These are phyloP conservation scores for Sedum album DNA, from an alignment of 164 flowering plant species.

Conservation along the genomic window DNA sequence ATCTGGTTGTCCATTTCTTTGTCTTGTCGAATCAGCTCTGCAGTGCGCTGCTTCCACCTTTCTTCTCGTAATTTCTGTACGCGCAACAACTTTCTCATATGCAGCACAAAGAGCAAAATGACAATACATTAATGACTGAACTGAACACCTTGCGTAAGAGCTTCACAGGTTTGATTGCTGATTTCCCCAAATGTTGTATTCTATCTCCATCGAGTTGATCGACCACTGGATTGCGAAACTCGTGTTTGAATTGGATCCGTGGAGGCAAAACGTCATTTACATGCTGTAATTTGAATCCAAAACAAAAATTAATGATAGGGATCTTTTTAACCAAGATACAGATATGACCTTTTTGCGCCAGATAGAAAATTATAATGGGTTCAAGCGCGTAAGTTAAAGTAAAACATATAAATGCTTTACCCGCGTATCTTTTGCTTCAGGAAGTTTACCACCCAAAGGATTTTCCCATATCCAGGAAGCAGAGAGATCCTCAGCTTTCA, in stretches of 20 bases:
- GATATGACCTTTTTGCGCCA: background rate
- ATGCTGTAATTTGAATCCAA: background rate
- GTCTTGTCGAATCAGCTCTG: conserved; percentile 2
- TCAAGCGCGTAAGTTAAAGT: background rate
- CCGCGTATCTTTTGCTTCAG: background rate
- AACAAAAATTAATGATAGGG: background rate
- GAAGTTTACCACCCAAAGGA: conserved; percentile 9
- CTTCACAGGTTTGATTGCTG: conserved; percentile 8
- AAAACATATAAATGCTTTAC: conserved; percentile 3
- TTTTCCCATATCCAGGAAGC: conserved; percentile 16
- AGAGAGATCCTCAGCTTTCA: conserved; percentile 11
- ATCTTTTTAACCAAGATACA: background rate
- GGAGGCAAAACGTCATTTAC: background rate
- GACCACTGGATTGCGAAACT: background rate
- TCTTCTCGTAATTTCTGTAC: conserved; percentile 6
- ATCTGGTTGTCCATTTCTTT: conserved; percentile 11
- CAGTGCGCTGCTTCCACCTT: conserved; percentile 7
- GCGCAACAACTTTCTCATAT: background rate
- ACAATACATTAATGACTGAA: background rate
- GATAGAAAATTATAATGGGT: too few relatives aligned
- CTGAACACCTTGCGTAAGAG: background rate
- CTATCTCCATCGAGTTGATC: background rate
- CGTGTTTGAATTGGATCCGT: background rate
- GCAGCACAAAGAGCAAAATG: conserved; percentile 4
- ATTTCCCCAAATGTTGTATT: conserved; percentile 6